These are phyloP conservation scores for Penicillium psychrosexuale DNA, from an alignment of 2,329 filamentous ascomycete genomes.

Conservation along the genomic window DNA sequence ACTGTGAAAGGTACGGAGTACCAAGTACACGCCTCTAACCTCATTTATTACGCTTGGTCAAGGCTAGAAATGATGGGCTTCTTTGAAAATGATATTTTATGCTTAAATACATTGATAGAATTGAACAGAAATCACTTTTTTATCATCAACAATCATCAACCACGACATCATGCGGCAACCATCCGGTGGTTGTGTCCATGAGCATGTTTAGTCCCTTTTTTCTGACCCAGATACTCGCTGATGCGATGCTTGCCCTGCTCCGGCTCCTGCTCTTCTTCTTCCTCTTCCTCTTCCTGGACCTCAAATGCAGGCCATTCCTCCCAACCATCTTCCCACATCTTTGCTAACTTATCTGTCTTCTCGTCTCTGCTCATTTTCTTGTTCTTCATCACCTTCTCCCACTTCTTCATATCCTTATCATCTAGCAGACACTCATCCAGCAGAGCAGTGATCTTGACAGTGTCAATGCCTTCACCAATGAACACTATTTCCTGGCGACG, in stretches of 20 bases:
- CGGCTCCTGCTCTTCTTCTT: slow-evolving; percentile 26
- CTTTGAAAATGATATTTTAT: neutral
- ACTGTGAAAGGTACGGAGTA: too few relatives aligned
- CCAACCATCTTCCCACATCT: slow-evolving; percentile 59
- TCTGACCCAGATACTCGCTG: slow-evolving; percentile 29
- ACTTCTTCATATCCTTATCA: slow-evolving; percentile 57
- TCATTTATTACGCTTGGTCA: neutral
- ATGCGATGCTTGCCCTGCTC: slow-evolving; percentile 28
- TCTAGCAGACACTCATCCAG: slow-evolving; percentile 62
- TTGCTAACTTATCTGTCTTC: slow-evolving; percentile 48
- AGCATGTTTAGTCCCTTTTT: slow-evolving; percentile 15
- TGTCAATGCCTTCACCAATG: slow-evolving; percentile 64
- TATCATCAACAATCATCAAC: neutral
- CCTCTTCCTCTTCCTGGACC: slow-evolving; percentile 34
- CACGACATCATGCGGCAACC: neutral
- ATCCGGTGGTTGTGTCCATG: slow-evolving; percentile 16
- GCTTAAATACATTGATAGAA: neutral
- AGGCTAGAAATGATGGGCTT: neutral
- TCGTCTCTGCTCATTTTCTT: slow-evolving; percentile 35
- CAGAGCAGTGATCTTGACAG: slow-evolving; percentile 48
- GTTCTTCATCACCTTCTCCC: slow-evolving; percentile 53
- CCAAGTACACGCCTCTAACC: neutral
- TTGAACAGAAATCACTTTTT: neutral
- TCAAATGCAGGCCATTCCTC: slow-evolving; percentile 54
- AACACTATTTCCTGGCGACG: slow-evolving; percentile 70